A percentile compares a stretch with the other conserved stretches of the same genome.
phyloP scores from a whole-genome alignment of 768 basidiomycete genomes.

The Omphalotus guepiniiformis region DNA sequence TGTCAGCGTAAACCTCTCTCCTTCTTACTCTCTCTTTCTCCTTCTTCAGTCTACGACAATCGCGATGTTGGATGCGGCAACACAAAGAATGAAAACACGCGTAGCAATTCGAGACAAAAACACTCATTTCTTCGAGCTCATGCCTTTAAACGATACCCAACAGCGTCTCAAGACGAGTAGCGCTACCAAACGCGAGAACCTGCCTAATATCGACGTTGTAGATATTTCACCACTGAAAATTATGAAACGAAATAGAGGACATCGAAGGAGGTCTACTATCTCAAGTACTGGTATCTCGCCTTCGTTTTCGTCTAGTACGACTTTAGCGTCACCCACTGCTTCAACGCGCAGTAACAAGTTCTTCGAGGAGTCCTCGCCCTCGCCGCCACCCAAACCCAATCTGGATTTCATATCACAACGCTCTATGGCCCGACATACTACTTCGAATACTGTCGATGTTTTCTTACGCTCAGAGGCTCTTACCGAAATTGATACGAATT shows the following conservation, averaged over 20 bases:
- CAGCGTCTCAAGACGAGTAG: background rate
- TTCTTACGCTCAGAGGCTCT: background rate
- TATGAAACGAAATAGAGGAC: background rate
- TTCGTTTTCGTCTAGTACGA: background rate
- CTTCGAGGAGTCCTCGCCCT: no score
- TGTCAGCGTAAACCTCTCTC: background rate
- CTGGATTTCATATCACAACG: background rate
- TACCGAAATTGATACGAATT: no score
- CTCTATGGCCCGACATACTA: no score
- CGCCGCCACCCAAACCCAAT: no score
- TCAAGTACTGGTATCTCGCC: background rate
- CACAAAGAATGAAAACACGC: conserved; percentile 34
- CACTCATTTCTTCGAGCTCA: conserved; percentile 41
- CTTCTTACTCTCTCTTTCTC: background rate
- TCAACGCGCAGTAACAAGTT: no score
- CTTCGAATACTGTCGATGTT: background rate
- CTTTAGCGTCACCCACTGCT: no score
- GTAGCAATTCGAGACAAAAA: conserved; percentile 40
- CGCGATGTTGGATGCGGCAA: conserved; percentile 2
- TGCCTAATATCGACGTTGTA: no score
- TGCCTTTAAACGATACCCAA: conserved; percentile 25
- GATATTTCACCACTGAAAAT: background rate
- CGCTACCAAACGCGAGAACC: background rate
- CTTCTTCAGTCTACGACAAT: background rate
- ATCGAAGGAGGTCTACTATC: conserved; percentile 1